A percentile compares a stretch with the other conserved stretches of the same genome.
Evolutionary conservation across 2,329 filamentous ascomycete genomes (phyloP).

Genomic region (Colletotrichum scovillei): DNA sequence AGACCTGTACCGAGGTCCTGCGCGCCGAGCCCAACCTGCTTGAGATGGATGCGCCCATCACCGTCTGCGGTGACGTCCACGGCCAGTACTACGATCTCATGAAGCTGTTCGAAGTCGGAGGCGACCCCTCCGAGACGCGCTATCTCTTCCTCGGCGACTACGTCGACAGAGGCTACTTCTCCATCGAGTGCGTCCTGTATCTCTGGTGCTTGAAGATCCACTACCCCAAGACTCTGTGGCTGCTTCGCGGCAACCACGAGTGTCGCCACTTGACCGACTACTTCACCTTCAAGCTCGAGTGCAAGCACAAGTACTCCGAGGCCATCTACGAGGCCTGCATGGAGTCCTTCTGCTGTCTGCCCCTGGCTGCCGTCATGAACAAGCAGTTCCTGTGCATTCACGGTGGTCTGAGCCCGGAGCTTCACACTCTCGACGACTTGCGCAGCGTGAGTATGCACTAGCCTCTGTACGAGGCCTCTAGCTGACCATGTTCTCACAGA

Average conservation of each 20-base stretch:
- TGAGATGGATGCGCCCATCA: conserved; percentile 99
- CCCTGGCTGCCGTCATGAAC: conserved; percentile 98
- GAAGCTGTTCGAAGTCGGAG: conserved; percentile 99
- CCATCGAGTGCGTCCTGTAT: conserved; percentile 98
- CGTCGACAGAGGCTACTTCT: conserved; percentile 98
- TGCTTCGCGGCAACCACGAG: conserved; percentile 97
- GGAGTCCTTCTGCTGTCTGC: conserved; percentile 95
- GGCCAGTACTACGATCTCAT: conserved; percentile 99
- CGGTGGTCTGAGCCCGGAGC: conserved; percentile 92
- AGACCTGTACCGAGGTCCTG: conserved; percentile 86
- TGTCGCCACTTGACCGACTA: conserved; percentile 99
- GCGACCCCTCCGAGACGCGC: conserved; percentile 93
- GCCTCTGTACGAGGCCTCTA: too few relatives aligned
- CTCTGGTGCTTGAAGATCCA: conserved; percentile 99
- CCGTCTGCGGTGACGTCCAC: conserved; percentile 97
- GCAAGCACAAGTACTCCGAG: conserved; percentile 99
- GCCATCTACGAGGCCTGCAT: conserved; percentile 96
- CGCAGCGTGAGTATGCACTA: conserved; percentile 70
- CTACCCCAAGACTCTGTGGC: conserved; percentile 97
- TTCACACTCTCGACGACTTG: conserved; percentile 95
- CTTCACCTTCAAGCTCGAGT: conserved; percentile 99
- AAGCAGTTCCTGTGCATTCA: conserved; percentile 99
- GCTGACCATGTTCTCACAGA: conserved; percentile 60
- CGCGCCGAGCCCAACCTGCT: conserved; percentile 93
- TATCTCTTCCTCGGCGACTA: conserved; percentile 99